Percentiles rank a stretch among this genome's conserved stretches.
phyloP scores from a whole-genome alignment of 2,329 filamentous ascomycete species.

The Arthrobotrys conoides region DNA sequence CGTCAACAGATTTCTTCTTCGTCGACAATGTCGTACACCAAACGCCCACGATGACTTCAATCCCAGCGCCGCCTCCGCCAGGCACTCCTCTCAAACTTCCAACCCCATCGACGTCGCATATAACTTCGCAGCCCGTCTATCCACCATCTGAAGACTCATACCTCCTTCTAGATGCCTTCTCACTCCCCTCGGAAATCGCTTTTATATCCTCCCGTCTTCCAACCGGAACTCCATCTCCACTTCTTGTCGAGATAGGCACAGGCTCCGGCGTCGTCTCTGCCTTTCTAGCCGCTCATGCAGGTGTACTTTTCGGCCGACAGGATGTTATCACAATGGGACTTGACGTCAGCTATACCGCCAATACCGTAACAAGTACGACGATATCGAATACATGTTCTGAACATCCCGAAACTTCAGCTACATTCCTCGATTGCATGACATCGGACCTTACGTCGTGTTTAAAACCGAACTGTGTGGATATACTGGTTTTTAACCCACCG shows the following conservation, averaged over 20 bases:
- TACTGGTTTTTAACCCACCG: constrained; percentile 95
- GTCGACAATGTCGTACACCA: constrained; percentile 38
- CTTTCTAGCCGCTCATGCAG: constrained; percentile 84
- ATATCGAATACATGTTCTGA: constrained; percentile 68
- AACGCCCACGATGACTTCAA: constrained; percentile 55
- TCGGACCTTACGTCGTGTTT: constrained; percentile 79
- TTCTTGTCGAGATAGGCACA: constrained; percentile 88
- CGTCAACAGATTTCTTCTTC: not conserved
- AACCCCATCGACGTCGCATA: constrained; percentile 92
- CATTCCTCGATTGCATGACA: constrained; percentile 77
- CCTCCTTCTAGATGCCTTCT: constrained; percentile 91
- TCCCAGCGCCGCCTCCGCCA: constrained; percentile 11
- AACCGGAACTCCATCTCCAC: constrained; percentile 68
- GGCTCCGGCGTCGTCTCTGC: constrained; percentile 95
- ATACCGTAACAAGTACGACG: constrained; percentile 79
- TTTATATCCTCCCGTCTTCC: constrained; percentile 79
- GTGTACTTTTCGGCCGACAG: constrained; percentile 78
- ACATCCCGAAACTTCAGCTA: constrained; percentile 65
- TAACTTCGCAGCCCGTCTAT: constrained; percentile 89
- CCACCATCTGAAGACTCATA: constrained; percentile 97
- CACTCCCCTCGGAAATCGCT: constrained; percentile 76
- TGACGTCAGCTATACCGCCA: constrained; percentile 87
- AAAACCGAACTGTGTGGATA: constrained; percentile 76
- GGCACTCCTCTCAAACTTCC: constrained; percentile 71
- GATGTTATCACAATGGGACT: constrained; percentile 81